phyloP scores from a whole-genome alignment of 2,329 filamentous ascomycete species.

The Hypoxylon sp. region DNA sequence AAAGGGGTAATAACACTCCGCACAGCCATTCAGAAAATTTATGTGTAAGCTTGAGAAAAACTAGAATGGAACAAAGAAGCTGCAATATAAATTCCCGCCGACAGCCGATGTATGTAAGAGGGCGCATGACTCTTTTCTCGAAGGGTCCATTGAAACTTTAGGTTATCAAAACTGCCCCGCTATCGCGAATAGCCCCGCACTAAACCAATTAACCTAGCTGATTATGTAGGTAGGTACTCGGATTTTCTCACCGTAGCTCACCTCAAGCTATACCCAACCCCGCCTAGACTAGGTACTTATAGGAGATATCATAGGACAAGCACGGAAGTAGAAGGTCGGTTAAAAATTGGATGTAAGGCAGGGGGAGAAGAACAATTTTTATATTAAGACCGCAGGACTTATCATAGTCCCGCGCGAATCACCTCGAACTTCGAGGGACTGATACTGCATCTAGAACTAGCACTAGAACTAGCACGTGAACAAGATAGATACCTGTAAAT shows the following conservation, averaged over 20 bases:
- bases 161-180: conserved; percentile 34
- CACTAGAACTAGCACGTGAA: conserved; percentile 18
- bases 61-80: conserved; percentile 8
- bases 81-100: conserved; percentile 29
- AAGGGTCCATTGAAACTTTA: conserved; percentile 33
- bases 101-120: conserved; percentile 31
- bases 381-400: conserved; percentile 14
- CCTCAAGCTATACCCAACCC: not conserved
- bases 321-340: not conserved
- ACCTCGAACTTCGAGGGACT: conserved; percentile 16
- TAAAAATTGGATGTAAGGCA: not conserved
- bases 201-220: conserved; percentile 12
- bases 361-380: conserved; percentile 5
- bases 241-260: not conserved
- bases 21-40: conserved; percentile 20
- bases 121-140: conserved; percentile 36
- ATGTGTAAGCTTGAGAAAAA: not conserved
- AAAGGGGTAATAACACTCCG: conserved; percentile 6
- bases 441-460: conserved; percentile 18
- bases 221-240: conserved; percentile 1
- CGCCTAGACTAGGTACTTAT: no score
- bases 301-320: not conserved
- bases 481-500: conserved; percentile 27
- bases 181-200: conserved; percentile 40
- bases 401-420: conserved; percentile 20